A percentile compares a stretch with the other conserved stretches of the same genome.
These are phyloP conservation scores for Ambrosia artemisiifolia DNA, from an alignment of 129 eudicot genomes.

Conservation along the genomic window DNA sequence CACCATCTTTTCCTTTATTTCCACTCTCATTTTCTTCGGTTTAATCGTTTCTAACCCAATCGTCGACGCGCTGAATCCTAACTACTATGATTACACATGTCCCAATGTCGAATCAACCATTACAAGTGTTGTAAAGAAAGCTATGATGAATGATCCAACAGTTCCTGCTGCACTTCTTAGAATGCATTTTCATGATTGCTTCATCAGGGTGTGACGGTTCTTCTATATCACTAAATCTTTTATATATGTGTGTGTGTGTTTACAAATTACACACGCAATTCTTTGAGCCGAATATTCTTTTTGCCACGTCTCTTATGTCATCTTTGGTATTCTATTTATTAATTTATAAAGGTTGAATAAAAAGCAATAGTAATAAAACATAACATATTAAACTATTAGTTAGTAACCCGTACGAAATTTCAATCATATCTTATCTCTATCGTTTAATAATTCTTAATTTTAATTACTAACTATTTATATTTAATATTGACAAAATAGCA, in stretches of 20 bases:
- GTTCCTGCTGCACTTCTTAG: conserved; percentile 77
- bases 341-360: background rate
- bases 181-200: conserved; percentile 88
- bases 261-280: too few species aligned
- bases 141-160: conserved; percentile 57
- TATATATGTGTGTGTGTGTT: background rate
- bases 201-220: conserved; percentile 52
- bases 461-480: too few species aligned
- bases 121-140: conserved; percentile 49
- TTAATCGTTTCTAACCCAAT: background rate
- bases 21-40: conserved; percentile 12
- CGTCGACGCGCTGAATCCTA: conserved; percentile 40
- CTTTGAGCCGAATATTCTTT: too few species aligned
- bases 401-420: too few species aligned
- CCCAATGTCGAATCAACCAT: conserved; percentile 46
- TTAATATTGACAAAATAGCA: too few species aligned
- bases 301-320: too few species aligned
- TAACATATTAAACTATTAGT: too few species aligned
- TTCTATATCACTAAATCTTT: background rate
- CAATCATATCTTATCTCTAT: too few species aligned
- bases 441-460: too few species aligned
- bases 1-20: conserved; percentile 25
- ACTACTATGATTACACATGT: conserved; percentile 67
- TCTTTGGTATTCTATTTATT: too few species aligned
- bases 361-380: too few species aligned